These are phyloP conservation scores for Blechomonas ayalai DNA, from an alignment of 208 protist genomes.

Conservation along the genomic window DNA sequence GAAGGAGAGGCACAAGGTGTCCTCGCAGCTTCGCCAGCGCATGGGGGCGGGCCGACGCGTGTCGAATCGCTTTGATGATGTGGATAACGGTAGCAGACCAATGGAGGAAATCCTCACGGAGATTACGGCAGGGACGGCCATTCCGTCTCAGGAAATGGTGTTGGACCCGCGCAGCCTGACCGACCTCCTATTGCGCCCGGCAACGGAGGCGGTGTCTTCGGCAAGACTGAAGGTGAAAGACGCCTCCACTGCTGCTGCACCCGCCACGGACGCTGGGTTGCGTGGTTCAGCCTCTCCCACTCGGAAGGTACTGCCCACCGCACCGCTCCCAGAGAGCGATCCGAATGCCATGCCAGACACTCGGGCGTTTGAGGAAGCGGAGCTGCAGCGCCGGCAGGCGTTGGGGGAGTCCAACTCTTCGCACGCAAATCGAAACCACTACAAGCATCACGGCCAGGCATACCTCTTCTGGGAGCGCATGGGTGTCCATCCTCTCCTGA, in stretches of 20 bases:
- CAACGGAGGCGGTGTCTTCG: not conserved
- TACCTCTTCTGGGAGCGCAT: constrained; percentile 83
- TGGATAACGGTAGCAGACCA: constrained; percentile 41
- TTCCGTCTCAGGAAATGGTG: constrained; percentile 38
- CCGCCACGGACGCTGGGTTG: not conserved
- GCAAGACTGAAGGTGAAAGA: not conserved
- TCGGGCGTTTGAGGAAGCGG: constrained; percentile 22
- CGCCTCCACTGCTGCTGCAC: not conserved
- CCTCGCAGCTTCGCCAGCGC: constrained; percentile 48
- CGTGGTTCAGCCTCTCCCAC: constrained; percentile 3
- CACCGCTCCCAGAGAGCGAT: constrained; percentile 30
- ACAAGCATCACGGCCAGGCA: constrained; percentile 59
- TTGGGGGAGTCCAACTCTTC: constrained; percentile 1
- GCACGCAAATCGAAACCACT: constrained; percentile 60
- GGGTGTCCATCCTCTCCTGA: constrained; percentile 54
- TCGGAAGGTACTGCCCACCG: constrained; percentile 19
- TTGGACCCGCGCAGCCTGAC: constrained; percentile 74
- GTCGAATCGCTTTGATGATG: constrained; percentile 60
- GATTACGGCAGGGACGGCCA: constrained; percentile 50
- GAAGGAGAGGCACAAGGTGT: constrained; percentile 47
- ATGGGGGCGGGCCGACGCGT: constrained; percentile 35
- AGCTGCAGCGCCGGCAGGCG: constrained; percentile 12
- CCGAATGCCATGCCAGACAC: constrained; percentile 38
- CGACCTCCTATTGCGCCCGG: constrained; percentile 43
- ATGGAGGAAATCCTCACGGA: constrained; percentile 57